A percentile compares a stretch with the other conserved stretches of the same genome.
phyloP scores from a whole-genome alignment of 2,329 filamentous ascomycete species.

The Exophiala calicioides region DNA sequence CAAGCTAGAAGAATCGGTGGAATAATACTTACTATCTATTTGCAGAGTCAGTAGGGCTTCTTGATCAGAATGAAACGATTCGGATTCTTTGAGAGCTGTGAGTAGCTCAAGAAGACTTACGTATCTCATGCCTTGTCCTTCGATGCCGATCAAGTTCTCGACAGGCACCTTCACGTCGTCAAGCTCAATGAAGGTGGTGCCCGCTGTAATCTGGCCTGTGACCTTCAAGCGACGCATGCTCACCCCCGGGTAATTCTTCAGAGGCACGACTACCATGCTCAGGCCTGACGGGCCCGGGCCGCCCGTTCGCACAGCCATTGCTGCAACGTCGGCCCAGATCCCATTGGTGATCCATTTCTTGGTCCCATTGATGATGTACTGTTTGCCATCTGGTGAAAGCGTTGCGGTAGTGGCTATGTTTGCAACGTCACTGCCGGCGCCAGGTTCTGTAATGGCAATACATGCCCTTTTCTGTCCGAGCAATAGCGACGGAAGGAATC shows the following conservation, averaged over 20 bases:
- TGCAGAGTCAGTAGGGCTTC: no score
- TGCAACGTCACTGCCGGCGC: slow-evolving; percentile 69
- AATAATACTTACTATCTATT: no score
- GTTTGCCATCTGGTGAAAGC: slow-evolving; percentile 52
- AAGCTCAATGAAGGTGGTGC: slow-evolving; percentile 74
- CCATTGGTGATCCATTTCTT: slow-evolving; percentile 61
- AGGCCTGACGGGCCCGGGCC: slow-evolving; percentile 64
- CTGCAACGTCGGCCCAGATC: slow-evolving; percentile 68
- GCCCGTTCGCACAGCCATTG: slow-evolving; percentile 74
- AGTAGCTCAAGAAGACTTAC: no score
- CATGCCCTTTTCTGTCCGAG: slow-evolving; percentile 66
- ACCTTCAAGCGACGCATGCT: slow-evolving; percentile 68
- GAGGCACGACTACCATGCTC: slow-evolving; percentile 67
- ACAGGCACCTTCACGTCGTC: slow-evolving; percentile 73
- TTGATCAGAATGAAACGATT: no score
- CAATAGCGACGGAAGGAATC: slow-evolving; percentile 66
- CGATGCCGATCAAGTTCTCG: slow-evolving; percentile 68
- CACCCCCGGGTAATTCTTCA: slow-evolving; percentile 68
- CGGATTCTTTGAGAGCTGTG: no score
- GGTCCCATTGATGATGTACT: slow-evolving; percentile 71
- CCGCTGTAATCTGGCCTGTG: slow-evolving; percentile 63
- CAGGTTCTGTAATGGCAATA: slow-evolving; percentile 76
- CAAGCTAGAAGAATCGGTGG: no score
- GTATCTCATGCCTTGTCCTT: slow-evolving; percentile 72
- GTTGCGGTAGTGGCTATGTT: slow-evolving; percentile 62